phyloP scores from a whole-genome alignment of 495 filamentous ascomycete genomes.

The Penicillium cataractarum region DNA sequence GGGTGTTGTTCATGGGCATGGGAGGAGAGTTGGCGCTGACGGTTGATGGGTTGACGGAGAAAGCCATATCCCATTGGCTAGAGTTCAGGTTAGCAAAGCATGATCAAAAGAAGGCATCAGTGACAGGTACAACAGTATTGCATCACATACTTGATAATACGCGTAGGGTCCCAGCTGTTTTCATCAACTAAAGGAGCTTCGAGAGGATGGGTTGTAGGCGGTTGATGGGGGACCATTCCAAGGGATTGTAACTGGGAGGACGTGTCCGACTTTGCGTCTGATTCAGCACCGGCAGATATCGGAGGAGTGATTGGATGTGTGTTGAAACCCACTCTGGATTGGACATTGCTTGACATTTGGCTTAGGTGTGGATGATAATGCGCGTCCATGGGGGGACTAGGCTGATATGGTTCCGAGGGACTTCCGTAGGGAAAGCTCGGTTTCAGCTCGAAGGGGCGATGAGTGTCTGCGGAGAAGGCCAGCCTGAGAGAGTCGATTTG shows the following conservation, averaged over 20 bases:
- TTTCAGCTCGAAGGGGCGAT: constrained; percentile 86
- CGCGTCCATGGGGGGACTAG: constrained; percentile 63
- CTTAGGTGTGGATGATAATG: constrained; percentile 46
- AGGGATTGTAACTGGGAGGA: constrained; percentile 77
- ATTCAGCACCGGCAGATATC: constrained; percentile 70
- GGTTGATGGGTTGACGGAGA: constrained; percentile 64
- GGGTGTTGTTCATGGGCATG: constrained; percentile 38
- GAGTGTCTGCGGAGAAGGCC: constrained; percentile 88
- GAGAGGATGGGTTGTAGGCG: constrained; percentile 50
- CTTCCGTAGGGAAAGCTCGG: constrained; percentile 87
- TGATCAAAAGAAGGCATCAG: background rate
- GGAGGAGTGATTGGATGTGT: constrained; percentile 81
- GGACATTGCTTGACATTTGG: constrained; percentile 35
- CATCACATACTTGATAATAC: constrained; percentile 84
- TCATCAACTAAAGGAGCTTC: constrained; percentile 66
- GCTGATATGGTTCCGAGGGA: constrained; percentile 63
- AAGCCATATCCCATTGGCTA: constrained; percentile 91
- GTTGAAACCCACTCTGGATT: constrained; percentile 74
- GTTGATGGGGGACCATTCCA: constrained; percentile 67
- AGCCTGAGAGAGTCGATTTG: constrained; percentile 89
- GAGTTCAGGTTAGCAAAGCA: constrained; percentile 30
- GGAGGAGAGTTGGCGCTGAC: constrained; percentile 55
- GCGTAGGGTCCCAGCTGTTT: constrained; percentile 84
- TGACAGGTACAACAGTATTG: background rate
- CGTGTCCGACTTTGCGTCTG: constrained; percentile 72